Evolutionary conservation across 164 flowering plant species (phyloP), one percentile per base, ranked within the genome.

Genomic region (Nymphaea thermarum): DNA sequence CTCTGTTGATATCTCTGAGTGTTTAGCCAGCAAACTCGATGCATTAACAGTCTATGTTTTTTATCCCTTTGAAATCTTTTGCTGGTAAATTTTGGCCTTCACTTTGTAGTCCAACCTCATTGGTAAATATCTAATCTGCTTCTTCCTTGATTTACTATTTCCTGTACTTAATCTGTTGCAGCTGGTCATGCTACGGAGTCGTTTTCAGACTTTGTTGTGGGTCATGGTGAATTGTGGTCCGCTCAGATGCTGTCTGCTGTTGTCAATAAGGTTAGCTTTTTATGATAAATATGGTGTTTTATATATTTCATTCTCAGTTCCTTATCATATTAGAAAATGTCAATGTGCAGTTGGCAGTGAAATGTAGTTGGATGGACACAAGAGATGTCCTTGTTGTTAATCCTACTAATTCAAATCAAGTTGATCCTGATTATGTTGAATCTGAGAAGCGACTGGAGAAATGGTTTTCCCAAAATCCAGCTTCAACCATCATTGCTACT

Each of bases 131-230:
- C 36, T 64, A 3, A 25, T 47, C 43, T 17, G 2, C 62, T 62
- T 15, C 63, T 64, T 47, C 47, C 4, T 59, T 11, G 43, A 41
- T 41, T 62, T 45, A 59, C 11, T 6, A 47, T 44, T 67, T 70
- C 42, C 66, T 64, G 18, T 51, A 43, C 53, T 42, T 75, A 43
- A 43, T 79, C 18, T 73, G 53, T 66, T 76, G 81, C 87, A 94
- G 99, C 98, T 84, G 98, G 96, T 68, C 99, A 94, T 84, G 96
- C 85, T 17, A 88, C 96, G 2, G 99, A 94, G 75, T 90, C 98
- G 57, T 94, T 94, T 76, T 75, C 96, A 10, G 99, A 91, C 74
- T 90, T 91, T 79, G 93, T 91, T 65, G 99, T 83, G 10, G 98
- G 99, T 63, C 91, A 94, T 77, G 99, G 99, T 62, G 99, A 94